Percentiles rank a stretch among this genome's conserved stretches.
Conservation (phyloP, 345 rosid species). For the Kandelia obovata region DNA sequence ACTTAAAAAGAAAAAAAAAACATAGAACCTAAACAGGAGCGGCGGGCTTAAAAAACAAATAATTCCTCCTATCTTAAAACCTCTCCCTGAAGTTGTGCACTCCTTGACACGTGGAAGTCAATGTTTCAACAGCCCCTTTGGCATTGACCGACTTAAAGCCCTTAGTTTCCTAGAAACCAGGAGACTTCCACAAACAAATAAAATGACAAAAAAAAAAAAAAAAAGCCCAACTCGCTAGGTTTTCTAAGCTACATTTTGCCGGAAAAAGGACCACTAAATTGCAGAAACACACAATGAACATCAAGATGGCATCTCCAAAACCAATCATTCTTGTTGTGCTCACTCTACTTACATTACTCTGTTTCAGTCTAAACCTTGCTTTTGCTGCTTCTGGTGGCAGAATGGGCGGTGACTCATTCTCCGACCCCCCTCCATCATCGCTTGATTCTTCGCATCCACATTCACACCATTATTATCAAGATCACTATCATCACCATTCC, state of each 20-base stretch:
- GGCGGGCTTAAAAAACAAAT: too few relatives aligned
- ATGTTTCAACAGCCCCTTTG: too few relatives aligned
- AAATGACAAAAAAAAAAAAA: too few relatives aligned
- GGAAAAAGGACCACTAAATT: background rate
- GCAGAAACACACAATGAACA: background rate
- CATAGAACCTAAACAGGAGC: too few relatives aligned
- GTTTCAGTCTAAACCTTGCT: background rate
- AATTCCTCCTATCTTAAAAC: too few relatives aligned
- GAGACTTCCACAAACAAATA: too few relatives aligned
- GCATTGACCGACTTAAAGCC: background rate
- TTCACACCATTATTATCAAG: background rate
- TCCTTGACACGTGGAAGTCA: too few relatives aligned
- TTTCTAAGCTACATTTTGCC: background rate
- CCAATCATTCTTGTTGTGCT: background rate
- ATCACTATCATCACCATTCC: background rate
- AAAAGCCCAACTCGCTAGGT: background rate
- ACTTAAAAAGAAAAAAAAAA: too few relatives aligned
- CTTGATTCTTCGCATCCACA: background rate
- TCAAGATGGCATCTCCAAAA: background rate
- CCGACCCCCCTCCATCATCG: background rate
- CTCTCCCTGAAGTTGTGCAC: too few relatives aligned
- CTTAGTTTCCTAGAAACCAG: background rate
- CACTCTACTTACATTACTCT: background rate
- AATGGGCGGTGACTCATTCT: constrained; percentile 20
- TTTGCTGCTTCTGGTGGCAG: constrained; percentile 22